phyloP scores from a whole-genome alignment of 202 grass and related monocot species.

The Brachypodium distachyon region DNA sequence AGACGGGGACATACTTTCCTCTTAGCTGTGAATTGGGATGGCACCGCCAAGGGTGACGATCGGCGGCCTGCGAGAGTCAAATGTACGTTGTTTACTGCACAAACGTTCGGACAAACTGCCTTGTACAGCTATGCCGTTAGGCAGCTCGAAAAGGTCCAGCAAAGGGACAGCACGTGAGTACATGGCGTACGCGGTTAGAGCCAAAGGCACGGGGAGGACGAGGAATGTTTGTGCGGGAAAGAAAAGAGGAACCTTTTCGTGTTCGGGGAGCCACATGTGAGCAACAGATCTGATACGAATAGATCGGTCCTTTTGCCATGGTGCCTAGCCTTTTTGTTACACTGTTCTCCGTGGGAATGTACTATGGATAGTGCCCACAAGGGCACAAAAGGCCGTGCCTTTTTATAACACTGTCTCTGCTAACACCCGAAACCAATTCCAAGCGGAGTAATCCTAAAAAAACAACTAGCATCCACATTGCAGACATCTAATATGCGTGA shows the following conservation, averaged over 20 bases:
- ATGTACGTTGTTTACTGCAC: not conserved
- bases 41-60: not conserved
- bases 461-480: no score
- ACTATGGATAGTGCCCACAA: not conserved
- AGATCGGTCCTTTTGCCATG: not conserved
- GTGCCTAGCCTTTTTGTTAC: not conserved
- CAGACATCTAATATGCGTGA: no score
- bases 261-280: not conserved
- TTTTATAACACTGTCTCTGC: not conserved
- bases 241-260: conserved; percentile 1
- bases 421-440: no score
- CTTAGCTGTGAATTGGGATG: not conserved
- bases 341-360: not conserved
- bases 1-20: not conserved
- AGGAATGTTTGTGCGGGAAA: conserved; percentile 5
- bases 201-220: not conserved
- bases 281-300: not conserved
- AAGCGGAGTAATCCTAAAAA: no score
- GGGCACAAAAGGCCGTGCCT: not conserved
- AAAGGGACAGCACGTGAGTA: not conserved
- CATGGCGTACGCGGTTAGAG: not conserved
- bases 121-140: not conserved
- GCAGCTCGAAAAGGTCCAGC: not conserved
- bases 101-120: not conserved
- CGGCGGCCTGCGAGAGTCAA: not conserved